A percentile compares a stretch with the other conserved stretches of the same genome.
Evolutionary conservation across 441 rosid species (phyloP).

Genomic region (Adansonia grandidieri): DNA sequence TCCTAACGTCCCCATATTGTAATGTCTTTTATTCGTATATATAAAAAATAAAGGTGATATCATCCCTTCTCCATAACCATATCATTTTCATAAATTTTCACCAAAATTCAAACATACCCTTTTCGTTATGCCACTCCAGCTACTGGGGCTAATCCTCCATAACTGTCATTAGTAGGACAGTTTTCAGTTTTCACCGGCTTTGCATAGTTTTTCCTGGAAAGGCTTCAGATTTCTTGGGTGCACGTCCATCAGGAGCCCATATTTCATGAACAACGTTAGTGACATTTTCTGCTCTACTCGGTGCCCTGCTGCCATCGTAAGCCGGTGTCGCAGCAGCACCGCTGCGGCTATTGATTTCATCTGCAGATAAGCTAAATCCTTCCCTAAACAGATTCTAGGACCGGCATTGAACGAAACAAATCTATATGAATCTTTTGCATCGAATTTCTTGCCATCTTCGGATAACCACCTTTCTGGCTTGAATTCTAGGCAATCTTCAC

Average conservation of each 20-base stretch:
- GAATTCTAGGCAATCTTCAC: conserved; percentile 71
- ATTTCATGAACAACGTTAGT: conserved; percentile 82
- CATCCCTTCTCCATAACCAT: background rate
- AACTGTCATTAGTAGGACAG: background rate
- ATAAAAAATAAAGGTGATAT: no score
- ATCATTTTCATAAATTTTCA: background rate
- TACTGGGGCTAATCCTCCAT: conserved; percentile 22
- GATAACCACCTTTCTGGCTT: conserved; percentile 81
- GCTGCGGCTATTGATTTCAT: conserved; percentile 85
- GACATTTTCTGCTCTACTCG: conserved; percentile 89
- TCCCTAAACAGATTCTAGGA: conserved; percentile 81
- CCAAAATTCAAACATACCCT: conserved; percentile 11
- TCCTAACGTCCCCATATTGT: no score
- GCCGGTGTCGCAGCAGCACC: conserved; percentile 61
- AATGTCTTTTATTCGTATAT: no score
- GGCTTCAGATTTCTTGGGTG: conserved; percentile 54
- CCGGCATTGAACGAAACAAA: conserved; percentile 82
- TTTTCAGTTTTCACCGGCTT: background rate
- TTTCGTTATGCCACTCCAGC: conserved; percentile 29
- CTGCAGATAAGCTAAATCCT: conserved; percentile 79
- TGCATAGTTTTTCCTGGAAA: conserved; percentile 37
- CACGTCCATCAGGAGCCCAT: conserved; percentile 63
- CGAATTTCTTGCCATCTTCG: conserved; percentile 43
- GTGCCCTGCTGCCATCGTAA: conserved; percentile 60
- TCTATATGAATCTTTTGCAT: conserved; percentile 48